Evolutionary conservation across 768 basidiomycete genomes (phyloP).

Genomic region (Amanita rimosa): DNA sequence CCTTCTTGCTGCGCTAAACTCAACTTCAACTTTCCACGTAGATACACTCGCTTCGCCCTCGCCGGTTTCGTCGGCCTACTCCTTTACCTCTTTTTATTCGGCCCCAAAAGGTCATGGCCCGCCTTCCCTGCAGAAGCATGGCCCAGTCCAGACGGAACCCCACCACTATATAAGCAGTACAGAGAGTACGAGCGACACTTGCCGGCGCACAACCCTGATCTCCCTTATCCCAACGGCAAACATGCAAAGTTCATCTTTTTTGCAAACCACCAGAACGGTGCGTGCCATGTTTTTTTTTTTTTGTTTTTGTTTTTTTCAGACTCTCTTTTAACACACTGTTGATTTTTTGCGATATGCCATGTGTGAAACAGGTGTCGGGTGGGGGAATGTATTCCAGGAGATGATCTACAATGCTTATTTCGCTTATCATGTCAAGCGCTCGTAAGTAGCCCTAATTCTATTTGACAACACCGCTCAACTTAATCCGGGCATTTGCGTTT

Average conservation of each 20-base stretch:
- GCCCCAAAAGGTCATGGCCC: neutral
- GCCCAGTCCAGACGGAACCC: neutral
- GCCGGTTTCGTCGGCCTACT: neutral
- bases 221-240: slow-evolving; percentile 37
- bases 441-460: slow-evolving; percentile 2
- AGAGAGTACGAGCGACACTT: slow-evolving; percentile 27
- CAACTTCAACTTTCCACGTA: neutral
- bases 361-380: neutral
- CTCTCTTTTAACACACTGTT: too few species aligned
- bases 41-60: neutral
- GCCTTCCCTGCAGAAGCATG: slow-evolving; percentile 1
- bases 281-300: neutral
- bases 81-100: neutral
- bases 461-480: too few species aligned
- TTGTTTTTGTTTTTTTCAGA: too few species aligned
- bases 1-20: neutral
- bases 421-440: slow-evolving; percentile 6
- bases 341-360: neutral
- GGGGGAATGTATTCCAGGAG: slow-evolving; percentile 6
- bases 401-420: slow-evolving; percentile 7
- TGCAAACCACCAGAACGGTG: slow-evolving; percentile 5
- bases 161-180: slow-evolving; percentile 17
- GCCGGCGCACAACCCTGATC: slow-evolving; percentile 36
- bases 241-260: slow-evolving; percentile 6
- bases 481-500: neutral